phyloP scores from a whole-genome alignment of 768 basidiomycete genomes.

The Lentinula boryana region DNA sequence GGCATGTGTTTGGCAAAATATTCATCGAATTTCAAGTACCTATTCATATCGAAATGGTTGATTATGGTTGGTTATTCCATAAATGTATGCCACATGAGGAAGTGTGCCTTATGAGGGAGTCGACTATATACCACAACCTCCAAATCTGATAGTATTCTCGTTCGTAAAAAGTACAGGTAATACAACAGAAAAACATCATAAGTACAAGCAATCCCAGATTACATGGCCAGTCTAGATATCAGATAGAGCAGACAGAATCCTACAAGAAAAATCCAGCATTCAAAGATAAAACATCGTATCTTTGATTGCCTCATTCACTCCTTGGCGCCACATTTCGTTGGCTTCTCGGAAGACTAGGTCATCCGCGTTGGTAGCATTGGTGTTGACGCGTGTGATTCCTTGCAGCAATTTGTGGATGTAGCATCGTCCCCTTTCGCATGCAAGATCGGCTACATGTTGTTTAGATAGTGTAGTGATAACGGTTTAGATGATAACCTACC shows the following conservation, averaged over 20 bases:
- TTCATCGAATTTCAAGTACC: too few relatives aligned
- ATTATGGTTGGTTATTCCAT: too few relatives aligned
- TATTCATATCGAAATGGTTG: too few relatives aligned
- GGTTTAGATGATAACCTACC: not conserved
- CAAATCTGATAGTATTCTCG: too few relatives aligned
- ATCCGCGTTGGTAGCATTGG: constrained; percentile 33
- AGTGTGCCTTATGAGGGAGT: too few relatives aligned
- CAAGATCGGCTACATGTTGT: constrained; percentile 13
- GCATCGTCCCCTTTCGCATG: constrained; percentile 56
- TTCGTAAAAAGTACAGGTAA: too few relatives aligned
- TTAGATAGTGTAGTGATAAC: not conserved
- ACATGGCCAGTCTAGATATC: not conserved
- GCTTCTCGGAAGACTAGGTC: constrained; percentile 53
- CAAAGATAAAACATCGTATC: constrained; percentile 78
- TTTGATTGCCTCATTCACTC: constrained; percentile 48
- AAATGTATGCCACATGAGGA: too few relatives aligned
- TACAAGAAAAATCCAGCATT: constrained; percentile 3
- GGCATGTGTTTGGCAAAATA: too few relatives aligned
- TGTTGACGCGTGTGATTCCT: constrained; percentile 31
- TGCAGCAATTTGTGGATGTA: constrained; percentile 72
- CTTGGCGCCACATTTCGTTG: constrained; percentile 43
- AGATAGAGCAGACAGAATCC: too few relatives aligned
- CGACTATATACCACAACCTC: too few relatives aligned
- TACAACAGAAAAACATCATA: too few relatives aligned
- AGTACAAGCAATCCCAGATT: too few relatives aligned